Percentiles rank a stretch among this genome's conserved stretches.
Conservation (phyloP, 257 asterid species). For the Ligustrum vulgare region DNA sequence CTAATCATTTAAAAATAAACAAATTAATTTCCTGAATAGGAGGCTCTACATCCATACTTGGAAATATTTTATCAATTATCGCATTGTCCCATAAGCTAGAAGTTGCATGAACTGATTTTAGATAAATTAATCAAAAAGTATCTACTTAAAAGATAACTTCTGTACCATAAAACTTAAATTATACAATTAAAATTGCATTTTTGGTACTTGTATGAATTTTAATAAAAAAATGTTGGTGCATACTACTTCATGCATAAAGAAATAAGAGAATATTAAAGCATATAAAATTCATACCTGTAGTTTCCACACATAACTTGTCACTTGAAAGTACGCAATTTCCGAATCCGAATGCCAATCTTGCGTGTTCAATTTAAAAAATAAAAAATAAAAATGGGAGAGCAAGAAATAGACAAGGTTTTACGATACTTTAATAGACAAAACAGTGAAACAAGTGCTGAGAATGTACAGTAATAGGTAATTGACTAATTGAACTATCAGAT, state of each 20-base stretch:
- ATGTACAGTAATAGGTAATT: background rate
- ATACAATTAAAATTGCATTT: background rate
- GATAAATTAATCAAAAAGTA: conserved; percentile 19
- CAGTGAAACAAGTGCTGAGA: background rate
- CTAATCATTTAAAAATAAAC: conserved; percentile 26
- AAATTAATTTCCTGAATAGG: conserved; percentile 18
- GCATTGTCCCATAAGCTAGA: conserved; percentile 21
- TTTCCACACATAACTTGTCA: background rate
- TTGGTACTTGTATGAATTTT: conserved; percentile 7
- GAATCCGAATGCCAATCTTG: background rate
- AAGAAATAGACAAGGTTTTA: background rate
- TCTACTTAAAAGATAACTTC: background rate
- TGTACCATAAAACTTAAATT: background rate
- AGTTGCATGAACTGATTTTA: conserved; percentile 16
- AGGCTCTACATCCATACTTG: conserved; percentile 28
- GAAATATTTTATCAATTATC: conserved; percentile 23
- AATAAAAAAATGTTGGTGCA: background rate
- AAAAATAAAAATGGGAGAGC: background rate
- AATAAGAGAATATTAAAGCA: background rate
- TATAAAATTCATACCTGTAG: background rate
- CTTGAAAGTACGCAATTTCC: background rate
- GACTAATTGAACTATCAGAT: background rate
- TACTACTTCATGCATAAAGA: background rate
- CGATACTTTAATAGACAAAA: background rate
- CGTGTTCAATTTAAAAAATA: background rate